Percentiles rank a stretch among this genome's conserved stretches.
Conservation (phyloP, 169 alveolate species). For the Plasmodium yoelii region DNA sequence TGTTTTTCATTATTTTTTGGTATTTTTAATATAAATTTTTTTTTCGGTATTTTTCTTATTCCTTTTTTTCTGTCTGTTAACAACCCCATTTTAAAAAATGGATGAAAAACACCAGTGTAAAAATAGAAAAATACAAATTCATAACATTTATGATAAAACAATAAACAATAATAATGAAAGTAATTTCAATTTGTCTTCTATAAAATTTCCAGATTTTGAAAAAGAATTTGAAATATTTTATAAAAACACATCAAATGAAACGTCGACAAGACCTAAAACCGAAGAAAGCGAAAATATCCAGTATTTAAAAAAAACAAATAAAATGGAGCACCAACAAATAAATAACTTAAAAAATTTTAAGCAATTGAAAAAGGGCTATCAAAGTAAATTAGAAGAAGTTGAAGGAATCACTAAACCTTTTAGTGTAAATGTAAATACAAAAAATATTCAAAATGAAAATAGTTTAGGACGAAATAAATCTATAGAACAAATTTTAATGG, state of each 20-base stretch:
- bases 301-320: neutral
- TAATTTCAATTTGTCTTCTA: constrained; percentile 14
- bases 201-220: constrained; percentile 22
- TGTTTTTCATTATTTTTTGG: too few relatives aligned
- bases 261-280: neutral
- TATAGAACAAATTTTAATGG: neutral
- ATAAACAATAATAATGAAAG: constrained; percentile 7
- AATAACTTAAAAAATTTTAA: neutral
- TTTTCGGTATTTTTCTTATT: neutral
- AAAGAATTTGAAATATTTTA: constrained; percentile 25
- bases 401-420: too few relatives aligned
- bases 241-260: constrained; percentile 4
- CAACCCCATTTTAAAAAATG: constrained; percentile 6
- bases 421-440: too few relatives aligned
- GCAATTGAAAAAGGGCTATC: neutral
- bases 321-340: too few relatives aligned
- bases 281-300: neutral
- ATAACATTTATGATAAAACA: constrained; percentile 2
- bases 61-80: neutral
- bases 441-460: too few relatives aligned
- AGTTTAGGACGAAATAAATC: too few relatives aligned
- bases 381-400: neutral
- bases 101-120: constrained; percentile 1
- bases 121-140: neutral
- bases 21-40: neutral